A percentile compares a stretch with the other conserved stretches of the same genome.
phyloP scores from a whole-genome alignment of 2,329 filamentous ascomycete genomes.

The Emydomyces testavorans region DNA sequence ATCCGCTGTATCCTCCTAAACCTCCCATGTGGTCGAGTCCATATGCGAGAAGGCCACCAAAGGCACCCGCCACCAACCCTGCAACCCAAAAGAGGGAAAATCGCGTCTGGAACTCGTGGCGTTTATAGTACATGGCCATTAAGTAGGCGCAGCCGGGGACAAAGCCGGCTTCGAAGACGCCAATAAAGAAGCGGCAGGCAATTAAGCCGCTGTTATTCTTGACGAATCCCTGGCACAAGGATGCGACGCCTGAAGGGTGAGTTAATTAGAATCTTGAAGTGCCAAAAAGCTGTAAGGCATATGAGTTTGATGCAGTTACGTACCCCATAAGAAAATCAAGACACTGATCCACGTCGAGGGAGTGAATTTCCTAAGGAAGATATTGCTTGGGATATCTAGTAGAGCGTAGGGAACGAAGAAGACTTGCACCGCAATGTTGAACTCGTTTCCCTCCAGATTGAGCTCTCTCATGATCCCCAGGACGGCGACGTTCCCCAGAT shows the following conservation, averaged over 20 bases:
- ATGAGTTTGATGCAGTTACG: slow-evolving; percentile 20
- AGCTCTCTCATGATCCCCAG: slow-evolving; percentile 19
- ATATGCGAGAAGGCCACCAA: slow-evolving; percentile 49
- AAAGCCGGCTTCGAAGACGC: slow-evolving; percentile 43
- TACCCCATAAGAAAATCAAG: slow-evolving; percentile 21
- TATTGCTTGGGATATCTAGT: slow-evolving; percentile 23
- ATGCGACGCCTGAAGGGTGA: slow-evolving; percentile 30
- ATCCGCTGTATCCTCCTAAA: slow-evolving; percentile 21
- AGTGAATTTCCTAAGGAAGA: slow-evolving; percentile 20
- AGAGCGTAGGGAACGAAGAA: slow-evolving; percentile 25
- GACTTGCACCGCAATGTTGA: slow-evolving; percentile 29
- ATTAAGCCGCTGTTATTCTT: slow-evolving; percentile 40
- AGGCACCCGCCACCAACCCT: slow-evolving; percentile 48
- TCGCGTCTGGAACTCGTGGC: slow-evolving; percentile 47
- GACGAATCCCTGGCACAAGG: slow-evolving; percentile 40
- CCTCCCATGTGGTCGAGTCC: slow-evolving; percentile 25
- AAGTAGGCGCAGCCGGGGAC: slow-evolving; percentile 48
- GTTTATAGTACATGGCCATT: slow-evolving; percentile 52
- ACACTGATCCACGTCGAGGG: slow-evolving; percentile 20
- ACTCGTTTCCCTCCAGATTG: slow-evolving; percentile 21
- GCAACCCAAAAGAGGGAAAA: slow-evolving; percentile 51
- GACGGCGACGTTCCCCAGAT: slow-evolving; percentile 19
- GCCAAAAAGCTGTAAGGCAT: neutral
- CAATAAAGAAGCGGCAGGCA: slow-evolving; percentile 41
- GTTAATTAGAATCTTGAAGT: neutral